Percentiles rank a stretch among this genome's conserved stretches.
These are phyloP conservation scores for Nemania sp. DNA, from an alignment of 2,329 filamentous ascomycete species.

Conservation along the genomic window DNA sequence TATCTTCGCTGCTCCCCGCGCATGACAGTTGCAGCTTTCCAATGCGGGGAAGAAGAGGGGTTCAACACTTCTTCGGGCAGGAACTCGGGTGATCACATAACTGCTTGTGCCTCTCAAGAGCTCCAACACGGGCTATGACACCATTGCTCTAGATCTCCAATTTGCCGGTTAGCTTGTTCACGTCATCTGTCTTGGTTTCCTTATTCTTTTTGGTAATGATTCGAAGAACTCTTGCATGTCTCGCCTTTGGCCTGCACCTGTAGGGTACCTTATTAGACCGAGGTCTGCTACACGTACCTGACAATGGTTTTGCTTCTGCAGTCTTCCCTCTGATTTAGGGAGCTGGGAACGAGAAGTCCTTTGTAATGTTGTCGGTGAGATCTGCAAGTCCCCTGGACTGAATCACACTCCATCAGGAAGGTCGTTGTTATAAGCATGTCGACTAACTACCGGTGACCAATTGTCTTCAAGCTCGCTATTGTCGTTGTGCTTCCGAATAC, in stretches of 20 bases:
- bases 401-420: conserved; percentile 24
- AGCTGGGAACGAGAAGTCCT: neutral
- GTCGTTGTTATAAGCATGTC: conserved; percentile 7
- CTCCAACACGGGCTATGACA: neutral
- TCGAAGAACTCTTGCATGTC: neutral
- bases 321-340: neutral
- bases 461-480: neutral
- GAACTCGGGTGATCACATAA: neutral
- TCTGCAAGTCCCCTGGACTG: conserved; percentile 8
- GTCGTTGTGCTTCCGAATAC: conserved; percentile 3
- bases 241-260: neutral
- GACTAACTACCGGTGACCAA: neutral
- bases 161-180: neutral
- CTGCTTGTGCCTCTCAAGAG: neutral
- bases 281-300: neutral
- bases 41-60: conserved; percentile 20
- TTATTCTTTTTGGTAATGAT: neutral
- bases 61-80: neutral
- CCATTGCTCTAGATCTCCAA: neutral
- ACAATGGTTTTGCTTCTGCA: too few species aligned
- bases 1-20: neutral
- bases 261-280: neutral
- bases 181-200: neutral
- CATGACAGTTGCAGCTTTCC: neutral
- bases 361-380: conserved; percentile 10